Evolutionary conservation across 805 yeast species (phyloP).

Genomic region (Trichomonascus vanleenenianus): DNA sequence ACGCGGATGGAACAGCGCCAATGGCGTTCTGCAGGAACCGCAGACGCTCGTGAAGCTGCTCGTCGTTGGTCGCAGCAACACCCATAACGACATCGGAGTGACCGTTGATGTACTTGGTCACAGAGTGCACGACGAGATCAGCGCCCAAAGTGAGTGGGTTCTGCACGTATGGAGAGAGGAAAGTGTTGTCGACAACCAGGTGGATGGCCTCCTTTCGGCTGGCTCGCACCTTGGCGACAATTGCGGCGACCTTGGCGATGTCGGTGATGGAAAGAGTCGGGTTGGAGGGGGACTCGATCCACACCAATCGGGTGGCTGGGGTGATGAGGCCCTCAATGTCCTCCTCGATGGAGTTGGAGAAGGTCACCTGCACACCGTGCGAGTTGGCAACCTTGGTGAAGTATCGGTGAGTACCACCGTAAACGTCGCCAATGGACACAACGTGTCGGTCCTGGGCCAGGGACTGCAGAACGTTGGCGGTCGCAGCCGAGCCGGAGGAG

Average conservation of each 20-base stretch:
- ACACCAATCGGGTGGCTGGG: slow-evolving; percentile 63
- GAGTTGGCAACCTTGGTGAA: slow-evolving; percentile 78
- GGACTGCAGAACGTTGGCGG: slow-evolving; percentile 68
- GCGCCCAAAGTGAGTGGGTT: slow-evolving; percentile 81
- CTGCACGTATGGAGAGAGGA: slow-evolving; percentile 78
- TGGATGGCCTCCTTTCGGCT: slow-evolving; percentile 36
- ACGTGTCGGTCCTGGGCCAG: slow-evolving; percentile 67
- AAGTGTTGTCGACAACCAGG: slow-evolving; percentile 82
- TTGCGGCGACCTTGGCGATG: slow-evolving; percentile 51
- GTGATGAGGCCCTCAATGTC: slow-evolving; percentile 52
- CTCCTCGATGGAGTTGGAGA: slow-evolving; percentile 53
- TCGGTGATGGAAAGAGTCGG: slow-evolving; percentile 79
- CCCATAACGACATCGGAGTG: slow-evolving; percentile 91
- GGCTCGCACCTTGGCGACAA: slow-evolving; percentile 40
- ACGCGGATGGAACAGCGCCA: slow-evolving; percentile 85
- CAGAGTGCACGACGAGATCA: slow-evolving; percentile 81
- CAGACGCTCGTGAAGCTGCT: slow-evolving; percentile 51
- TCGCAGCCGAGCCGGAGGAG: slow-evolving; percentile 80
- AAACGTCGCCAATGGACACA: slow-evolving; percentile 75
- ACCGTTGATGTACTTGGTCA: slow-evolving; percentile 85
- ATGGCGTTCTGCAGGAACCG: slow-evolving; percentile 79
- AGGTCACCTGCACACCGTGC: slow-evolving; percentile 64
- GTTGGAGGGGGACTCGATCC: slow-evolving; percentile 87
- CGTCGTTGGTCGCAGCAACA: slow-evolving; percentile 62
- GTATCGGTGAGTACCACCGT: slow-evolving; percentile 89